phyloP scores from a whole-genome alignment of 1,284 basidiomycete genomes.

The Cryptococcus sp. region DNA sequence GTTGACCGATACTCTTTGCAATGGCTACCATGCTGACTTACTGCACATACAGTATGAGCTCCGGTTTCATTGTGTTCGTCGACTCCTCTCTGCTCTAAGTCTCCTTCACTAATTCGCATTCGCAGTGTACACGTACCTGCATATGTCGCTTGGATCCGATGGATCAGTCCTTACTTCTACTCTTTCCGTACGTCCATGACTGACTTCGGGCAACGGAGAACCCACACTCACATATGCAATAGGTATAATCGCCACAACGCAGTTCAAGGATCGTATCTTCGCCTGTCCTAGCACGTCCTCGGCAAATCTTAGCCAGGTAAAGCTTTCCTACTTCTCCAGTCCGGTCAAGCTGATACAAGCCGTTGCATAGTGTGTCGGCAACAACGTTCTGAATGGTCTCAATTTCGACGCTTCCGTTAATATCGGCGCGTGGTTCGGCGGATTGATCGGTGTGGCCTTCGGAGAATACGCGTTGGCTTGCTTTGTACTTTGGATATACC shows the following conservation, averaged over 20 bases:
- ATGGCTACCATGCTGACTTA: neutral
- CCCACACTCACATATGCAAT: conserved; percentile 7
- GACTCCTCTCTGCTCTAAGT: neutral
- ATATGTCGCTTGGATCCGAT: conserved; percentile 55
- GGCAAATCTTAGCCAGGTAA: conserved; percentile 46
- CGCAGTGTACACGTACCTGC: conserved; percentile 50
- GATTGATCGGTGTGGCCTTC: conserved; percentile 50
- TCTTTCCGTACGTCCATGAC: conserved; percentile 29
- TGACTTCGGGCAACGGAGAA: no score
- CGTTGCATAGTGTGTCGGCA: conserved; percentile 48
- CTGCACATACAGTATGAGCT: conserved; percentile 27
- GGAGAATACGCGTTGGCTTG: conserved; percentile 47
- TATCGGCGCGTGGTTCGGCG: conserved; percentile 53
- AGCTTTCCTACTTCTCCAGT: neutral
- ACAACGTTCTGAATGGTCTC: conserved; percentile 53
- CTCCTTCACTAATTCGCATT: neutral
- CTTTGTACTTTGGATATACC: conserved; percentile 47
- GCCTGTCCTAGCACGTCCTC: conserved; percentile 49
- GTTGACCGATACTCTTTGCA: neutral
- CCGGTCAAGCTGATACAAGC: neutral
- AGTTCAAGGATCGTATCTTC: conserved; percentile 53
- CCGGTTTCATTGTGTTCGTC: conserved; percentile 44
- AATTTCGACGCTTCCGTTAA: conserved; percentile 43
- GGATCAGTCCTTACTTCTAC: conserved; percentile 48
- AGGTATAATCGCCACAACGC: conserved; percentile 50